Evolutionary conservation across 768 basidiomycete genomes (phyloP).

Genomic region (Suillus bovinus): DNA sequence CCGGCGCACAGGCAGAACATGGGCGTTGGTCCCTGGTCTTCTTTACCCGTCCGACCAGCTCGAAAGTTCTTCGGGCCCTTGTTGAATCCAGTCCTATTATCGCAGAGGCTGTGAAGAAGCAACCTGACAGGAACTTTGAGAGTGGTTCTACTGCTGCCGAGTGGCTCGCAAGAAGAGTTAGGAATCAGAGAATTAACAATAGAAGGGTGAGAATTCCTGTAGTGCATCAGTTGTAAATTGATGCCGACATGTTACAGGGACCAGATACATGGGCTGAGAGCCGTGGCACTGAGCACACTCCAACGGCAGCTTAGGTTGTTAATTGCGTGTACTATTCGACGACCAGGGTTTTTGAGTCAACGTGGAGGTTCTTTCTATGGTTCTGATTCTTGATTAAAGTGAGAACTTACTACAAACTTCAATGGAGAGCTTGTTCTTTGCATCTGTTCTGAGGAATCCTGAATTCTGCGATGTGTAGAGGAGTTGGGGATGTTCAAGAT

Average conservation of each 20-base stretch:
- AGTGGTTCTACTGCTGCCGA: conserved; percentile 38
- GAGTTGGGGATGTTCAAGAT: not conserved
- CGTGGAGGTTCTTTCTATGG: not conserved
- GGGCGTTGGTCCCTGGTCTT: conserved; percentile 70
- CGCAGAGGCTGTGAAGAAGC: conserved; percentile 40
- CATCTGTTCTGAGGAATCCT: not conserved
- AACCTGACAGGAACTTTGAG: conserved; percentile 38
- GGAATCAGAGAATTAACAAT: conserved; percentile 43
- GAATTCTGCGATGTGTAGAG: not conserved
- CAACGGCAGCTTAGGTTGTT: conserved; percentile 16
- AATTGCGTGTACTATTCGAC: not conserved
- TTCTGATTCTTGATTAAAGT: not conserved
- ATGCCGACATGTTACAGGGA: conserved; percentile 18
- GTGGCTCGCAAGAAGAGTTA: conserved; percentile 44
- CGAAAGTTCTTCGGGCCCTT: conserved; percentile 50
- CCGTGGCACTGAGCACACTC: conserved; percentile 31
- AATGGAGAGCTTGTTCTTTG: not conserved
- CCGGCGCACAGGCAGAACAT: conserved; percentile 50
- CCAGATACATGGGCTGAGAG: conserved; percentile 33
- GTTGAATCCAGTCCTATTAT: conserved; percentile 52
- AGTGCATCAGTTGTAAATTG: not conserved
- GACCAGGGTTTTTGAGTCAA: not conserved
- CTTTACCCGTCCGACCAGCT: conserved; percentile 64
- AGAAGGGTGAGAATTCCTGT: conserved; percentile 33
- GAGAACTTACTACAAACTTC: not conserved